These are phyloP conservation scores for Entomortierella lignicola DNA, from an alignment of 192 early-diverging fungal genomes.

Conservation along the genomic window DNA sequence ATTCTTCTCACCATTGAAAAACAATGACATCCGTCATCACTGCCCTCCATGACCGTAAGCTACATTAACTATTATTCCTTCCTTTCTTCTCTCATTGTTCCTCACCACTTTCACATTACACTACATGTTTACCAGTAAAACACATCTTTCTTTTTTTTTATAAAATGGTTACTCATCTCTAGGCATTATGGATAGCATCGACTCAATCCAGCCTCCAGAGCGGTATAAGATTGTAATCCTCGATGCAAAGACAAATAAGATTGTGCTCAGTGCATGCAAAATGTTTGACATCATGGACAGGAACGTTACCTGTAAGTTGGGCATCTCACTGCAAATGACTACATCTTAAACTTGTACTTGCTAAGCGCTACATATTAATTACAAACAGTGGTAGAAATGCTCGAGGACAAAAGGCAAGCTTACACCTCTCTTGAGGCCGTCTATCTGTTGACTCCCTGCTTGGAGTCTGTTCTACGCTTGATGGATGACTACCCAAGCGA, in stretches of 20 bases:
- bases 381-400: constrained; percentile 69
- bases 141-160: too few relatives aligned
- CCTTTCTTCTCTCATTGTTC: neutral
- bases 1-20: neutral
- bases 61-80: neutral
- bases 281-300: constrained; percentile 77
- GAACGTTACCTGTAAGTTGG: constrained; percentile 71
- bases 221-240: constrained; percentile 89
- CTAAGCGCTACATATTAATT: neutral
- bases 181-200: constrained; percentile 80
- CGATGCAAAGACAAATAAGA: constrained; percentile 76
- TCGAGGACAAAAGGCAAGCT: constrained; percentile 67
- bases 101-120: neutral
- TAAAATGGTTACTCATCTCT: neutral
- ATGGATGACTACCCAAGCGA: constrained; percentile 68
- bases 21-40: neutral
- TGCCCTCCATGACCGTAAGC: neutral
- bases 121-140: too few relatives aligned
- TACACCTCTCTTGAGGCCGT: constrained; percentile 71
- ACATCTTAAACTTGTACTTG: neutral
- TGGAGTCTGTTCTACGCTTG: constrained; percentile 68
- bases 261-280: constrained; percentile 80
- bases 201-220: constrained; percentile 75
- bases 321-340: neutral
- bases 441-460: constrained; percentile 69